Percentiles rank a stretch among this genome's conserved stretches.
These are phyloP conservation scores for Mollisiaceae sp. DNA, from an alignment of 2,329 filamentous ascomycete genomes.

Conservation along the genomic window DNA sequence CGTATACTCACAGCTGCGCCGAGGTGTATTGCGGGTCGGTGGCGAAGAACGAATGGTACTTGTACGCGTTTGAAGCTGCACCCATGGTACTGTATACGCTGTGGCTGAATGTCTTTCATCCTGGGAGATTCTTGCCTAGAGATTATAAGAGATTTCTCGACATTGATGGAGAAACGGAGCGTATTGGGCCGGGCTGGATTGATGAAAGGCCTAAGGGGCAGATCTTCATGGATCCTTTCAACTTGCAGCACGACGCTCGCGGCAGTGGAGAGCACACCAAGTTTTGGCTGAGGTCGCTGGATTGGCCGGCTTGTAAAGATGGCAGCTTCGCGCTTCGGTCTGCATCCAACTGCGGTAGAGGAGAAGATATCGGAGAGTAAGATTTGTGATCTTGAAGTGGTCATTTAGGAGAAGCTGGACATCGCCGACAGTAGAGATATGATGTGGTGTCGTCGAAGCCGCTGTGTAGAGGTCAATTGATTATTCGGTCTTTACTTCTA, in stretches of 20 bases:
- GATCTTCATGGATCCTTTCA: neutral
- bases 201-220: neutral
- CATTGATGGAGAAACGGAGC: slow-evolving; percentile 12
- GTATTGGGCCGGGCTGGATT: slow-evolving; percentile 22
- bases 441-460: too few species aligned
- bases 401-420: too few species aligned
- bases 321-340: neutral
- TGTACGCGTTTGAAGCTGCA: slow-evolving; percentile 44
- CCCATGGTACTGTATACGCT: slow-evolving; percentile 45
- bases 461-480: too few species aligned
- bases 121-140: slow-evolving; percentile 42
- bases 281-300: neutral
- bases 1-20: slow-evolving; percentile 42
- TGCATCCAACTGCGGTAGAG: neutral
- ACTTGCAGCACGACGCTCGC: neutral
- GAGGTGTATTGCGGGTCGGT: slow-evolving; percentile 37
- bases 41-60: slow-evolving; percentile 42
- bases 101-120: slow-evolving; percentile 46
- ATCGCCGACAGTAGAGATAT: too few species aligned
- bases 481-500: too few species aligned
- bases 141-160: slow-evolving; percentile 19
- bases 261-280: neutral
- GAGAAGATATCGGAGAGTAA: too few species aligned
- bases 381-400: too few species aligned
- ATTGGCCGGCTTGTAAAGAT: neutral